phyloP scores from a whole-genome alignment of 2,329 filamentous ascomycete genomes.

The Colletotrichum sp. region DNA sequence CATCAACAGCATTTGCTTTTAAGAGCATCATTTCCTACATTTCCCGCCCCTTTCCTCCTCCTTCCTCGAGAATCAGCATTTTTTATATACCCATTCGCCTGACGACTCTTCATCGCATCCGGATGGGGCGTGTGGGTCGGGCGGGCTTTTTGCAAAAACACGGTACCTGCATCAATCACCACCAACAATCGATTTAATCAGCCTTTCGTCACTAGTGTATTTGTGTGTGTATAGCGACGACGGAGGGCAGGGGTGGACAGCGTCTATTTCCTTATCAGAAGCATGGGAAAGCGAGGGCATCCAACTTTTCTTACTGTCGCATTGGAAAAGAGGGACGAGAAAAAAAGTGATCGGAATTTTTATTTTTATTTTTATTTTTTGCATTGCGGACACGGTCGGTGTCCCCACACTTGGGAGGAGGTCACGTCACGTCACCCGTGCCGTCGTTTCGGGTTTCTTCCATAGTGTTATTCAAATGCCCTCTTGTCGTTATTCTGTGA shows the following conservation, averaged over 20 bases:
- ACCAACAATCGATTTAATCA: not conserved
- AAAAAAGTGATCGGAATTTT: not conserved
- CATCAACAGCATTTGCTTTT: conserved; percentile 4
- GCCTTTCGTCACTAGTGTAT: not conserved
- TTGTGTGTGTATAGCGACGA: not conserved
- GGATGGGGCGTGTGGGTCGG: not conserved
- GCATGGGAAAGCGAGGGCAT: conserved; percentile 18
- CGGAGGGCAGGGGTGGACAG: not conserved
- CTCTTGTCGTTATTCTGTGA: not conserved
- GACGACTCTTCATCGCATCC: not conserved
- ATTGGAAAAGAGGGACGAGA: conserved; percentile 8
- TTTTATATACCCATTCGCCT: conserved; percentile 13
- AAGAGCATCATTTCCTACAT: not conserved
- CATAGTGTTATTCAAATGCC: not conserved
- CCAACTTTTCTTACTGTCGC: not conserved
- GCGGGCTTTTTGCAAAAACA: not conserved
- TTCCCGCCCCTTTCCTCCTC: not conserved
- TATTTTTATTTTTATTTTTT: not conserved
- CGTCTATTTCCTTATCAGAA: not conserved
- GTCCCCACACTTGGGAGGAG: not conserved
- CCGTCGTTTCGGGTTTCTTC: not conserved
- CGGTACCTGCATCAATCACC: not conserved
- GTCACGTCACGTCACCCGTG: not conserved
- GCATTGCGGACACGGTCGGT: not conserved
- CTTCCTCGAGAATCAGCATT: not conserved